Percentiles rank a stretch among this genome's conserved stretches.
phyloP scores from a whole-genome alignment of 2,329 filamentous ascomycete genomes.

The Arthrinium puccinioides region DNA sequence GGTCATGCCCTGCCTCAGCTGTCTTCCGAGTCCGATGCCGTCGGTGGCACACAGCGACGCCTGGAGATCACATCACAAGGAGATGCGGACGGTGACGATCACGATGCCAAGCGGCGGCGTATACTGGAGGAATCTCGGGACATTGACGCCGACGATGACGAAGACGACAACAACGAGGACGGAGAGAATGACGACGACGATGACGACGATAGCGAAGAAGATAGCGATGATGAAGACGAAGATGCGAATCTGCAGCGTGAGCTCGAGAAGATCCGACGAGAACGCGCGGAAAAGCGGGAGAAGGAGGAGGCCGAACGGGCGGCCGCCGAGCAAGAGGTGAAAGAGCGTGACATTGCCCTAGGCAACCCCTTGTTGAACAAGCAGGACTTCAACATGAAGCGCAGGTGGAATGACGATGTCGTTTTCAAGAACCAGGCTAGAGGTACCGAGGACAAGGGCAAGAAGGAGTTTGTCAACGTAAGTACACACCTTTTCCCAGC shows the following conservation, averaged over 20 bases:
- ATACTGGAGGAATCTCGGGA: conserved; percentile 84
- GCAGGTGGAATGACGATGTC: conserved; percentile 93
- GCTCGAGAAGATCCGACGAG: conserved; percentile 86
- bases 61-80: conserved; percentile 42
- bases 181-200: not conserved
- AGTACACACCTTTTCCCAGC: too few species aligned
- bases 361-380: conserved; percentile 92
- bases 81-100: conserved; percentile 29
- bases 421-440: conserved; percentile 98
- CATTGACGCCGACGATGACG: conserved; percentile 70
- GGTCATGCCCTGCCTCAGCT: conserved; percentile 44
- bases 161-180: conserved; percentile 52
- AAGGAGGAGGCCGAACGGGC: conserved; percentile 74
- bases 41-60: conserved; percentile 52
- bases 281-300: conserved; percentile 74
- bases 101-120: conserved; percentile 74
- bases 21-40: conserved; percentile 38
- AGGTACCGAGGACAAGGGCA: conserved; percentile 83
- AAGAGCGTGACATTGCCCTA: conserved; percentile 81
- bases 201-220: conserved; percentile 37
- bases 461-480: conserved; percentile 96
- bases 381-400: conserved; percentile 81
- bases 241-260: conserved; percentile 89
- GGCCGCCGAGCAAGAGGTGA: conserved; percentile 73
- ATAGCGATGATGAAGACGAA: conserved; percentile 68